Base-by-base conservation (phyloP, 768 basidiomycete species). In the Boletellus sp. region DNA sequence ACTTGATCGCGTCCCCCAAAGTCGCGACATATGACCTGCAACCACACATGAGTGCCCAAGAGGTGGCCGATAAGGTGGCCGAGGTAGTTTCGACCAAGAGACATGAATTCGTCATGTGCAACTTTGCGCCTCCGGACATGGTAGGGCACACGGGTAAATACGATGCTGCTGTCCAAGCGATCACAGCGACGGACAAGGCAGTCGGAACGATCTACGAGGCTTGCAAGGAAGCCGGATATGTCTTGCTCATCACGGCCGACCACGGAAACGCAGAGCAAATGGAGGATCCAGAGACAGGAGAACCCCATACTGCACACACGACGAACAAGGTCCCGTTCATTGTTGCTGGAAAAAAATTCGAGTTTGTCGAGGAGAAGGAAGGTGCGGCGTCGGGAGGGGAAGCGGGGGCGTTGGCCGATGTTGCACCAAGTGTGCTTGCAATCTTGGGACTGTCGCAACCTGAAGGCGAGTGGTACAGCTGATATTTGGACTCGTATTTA, bases 41-140 rank as follows among this genome's bases (percentile, higher is more conserved):
- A 56, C 94, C 94, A 3, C 80, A 83, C 60, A 97, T 97, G 94
- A 87, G 84, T 63, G 92, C 83, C 4, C 85, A 90, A 55, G 79
- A 74, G 35, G 94, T 97, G 16, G 94, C 92, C 0, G 88, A 93
- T 61, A 91, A 90, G 68, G 94, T 96, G n/a, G 89, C 90, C 2
- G 85, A 91, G 68, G 77, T 93, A 7, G 78, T 97, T 55, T 78
- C 77, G 61, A 73, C 74, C 58, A 70, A 75, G 48, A 75, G 83
- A 40, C 78, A 90, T 61, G 88, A 94, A 38, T 96, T 96, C 63
- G 80, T 96, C 51, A 96, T 96, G 93, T 95, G 92, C 75, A 96
- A 95, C 72, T 96, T 95, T 68, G 94, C 94, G 4, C 94, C 94
- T 32, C 94, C 94, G 4, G 94, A 97, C 63, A 95, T 96, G 94